Percentiles rank a stretch among this genome's conserved stretches.
Evolutionary conservation across 257 asterid genomes (phyloP).

Genomic region (Phtheirospermum japonicum): DNA sequence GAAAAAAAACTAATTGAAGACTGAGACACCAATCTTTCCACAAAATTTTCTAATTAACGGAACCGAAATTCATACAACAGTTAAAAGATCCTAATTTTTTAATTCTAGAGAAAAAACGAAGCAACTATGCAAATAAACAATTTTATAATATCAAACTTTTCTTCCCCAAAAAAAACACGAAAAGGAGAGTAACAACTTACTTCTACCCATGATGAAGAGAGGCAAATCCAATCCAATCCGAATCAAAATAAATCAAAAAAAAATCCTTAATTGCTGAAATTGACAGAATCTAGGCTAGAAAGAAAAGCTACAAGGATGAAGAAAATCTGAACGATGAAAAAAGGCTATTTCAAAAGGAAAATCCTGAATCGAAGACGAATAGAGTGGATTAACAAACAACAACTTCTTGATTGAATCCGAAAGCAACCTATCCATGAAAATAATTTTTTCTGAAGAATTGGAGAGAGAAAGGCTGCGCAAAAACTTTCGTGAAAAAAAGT

Average conservation of each 20-base stretch:
- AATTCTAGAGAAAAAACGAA: neutral
- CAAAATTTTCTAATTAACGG: neutral
- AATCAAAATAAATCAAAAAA: slow-evolving; percentile 8
- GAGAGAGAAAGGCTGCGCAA: neutral
- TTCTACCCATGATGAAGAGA: slow-evolving; percentile 12
- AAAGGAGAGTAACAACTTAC: slow-evolving; percentile 4
- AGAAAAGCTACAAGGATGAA: slow-evolving; percentile 38
- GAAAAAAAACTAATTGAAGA: no score
- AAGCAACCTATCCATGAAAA: slow-evolving; percentile 42
- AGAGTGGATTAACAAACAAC: slow-evolving; percentile 18
- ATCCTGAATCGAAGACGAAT: slow-evolving; percentile 35
- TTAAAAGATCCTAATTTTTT: neutral
- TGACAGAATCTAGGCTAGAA: slow-evolving; percentile 33
- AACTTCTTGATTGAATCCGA: slow-evolving; percentile 31
- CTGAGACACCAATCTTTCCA: neutral
- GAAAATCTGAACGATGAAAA: slow-evolving; percentile 45
- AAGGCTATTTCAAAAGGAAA: slow-evolving; percentile 29
- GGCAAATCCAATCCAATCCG: slow-evolving; percentile 7
- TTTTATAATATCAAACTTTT: no score
- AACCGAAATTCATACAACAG: neutral
- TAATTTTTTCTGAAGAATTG: neutral
- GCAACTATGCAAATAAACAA: neutral
- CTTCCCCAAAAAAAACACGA: no score
- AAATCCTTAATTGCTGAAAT: neutral
- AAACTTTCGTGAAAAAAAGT: neutral